Percentiles rank a stretch among this genome's conserved stretches.
Conservation (phyloP, 202 grass and related monocot species). For the Carex arenaria region DNA sequence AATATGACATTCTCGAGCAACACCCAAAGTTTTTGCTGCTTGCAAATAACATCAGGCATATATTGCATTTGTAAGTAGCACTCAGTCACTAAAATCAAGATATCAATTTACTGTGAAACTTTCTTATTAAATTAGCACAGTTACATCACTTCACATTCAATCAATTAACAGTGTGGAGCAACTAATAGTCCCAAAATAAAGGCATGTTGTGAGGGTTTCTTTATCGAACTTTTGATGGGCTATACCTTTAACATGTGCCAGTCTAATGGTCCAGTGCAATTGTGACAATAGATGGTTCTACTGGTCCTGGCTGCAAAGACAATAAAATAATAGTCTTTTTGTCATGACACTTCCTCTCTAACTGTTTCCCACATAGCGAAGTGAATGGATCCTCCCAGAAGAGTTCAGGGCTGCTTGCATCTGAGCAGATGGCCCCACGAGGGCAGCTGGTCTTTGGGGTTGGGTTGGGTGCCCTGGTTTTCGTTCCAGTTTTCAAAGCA, state of each 20-base stretch:
- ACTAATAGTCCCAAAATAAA: not conserved
- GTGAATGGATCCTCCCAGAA: slow-evolving; percentile 59
- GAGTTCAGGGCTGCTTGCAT: slow-evolving; percentile 54
- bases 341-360: slow-evolving; percentile 10
- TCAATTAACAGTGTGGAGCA: not conserved
- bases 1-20: not conserved
- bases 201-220: not conserved
- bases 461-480: slow-evolving; percentile 74
- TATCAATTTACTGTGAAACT: not conserved
- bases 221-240: not conserved
- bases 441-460: slow-evolving; percentile 81
- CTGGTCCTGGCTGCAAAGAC: not conserved
- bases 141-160: not conserved
- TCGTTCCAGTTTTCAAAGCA: slow-evolving; percentile 82
- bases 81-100: not conserved
- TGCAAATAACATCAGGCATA: not conserved
- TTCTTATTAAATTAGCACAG: not conserved
- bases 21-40: not conserved
- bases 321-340: not conserved
- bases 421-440: slow-evolving; percentile 91
- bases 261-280: not conserved
- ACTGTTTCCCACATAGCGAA: slow-evolving; percentile 49
- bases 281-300: not conserved
- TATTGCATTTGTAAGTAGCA: not conserved
- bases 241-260: not conserved